phyloP scores from a whole-genome alignment of 176 grass and related monocot genomes.

The Phoenix dactylifera region DNA sequence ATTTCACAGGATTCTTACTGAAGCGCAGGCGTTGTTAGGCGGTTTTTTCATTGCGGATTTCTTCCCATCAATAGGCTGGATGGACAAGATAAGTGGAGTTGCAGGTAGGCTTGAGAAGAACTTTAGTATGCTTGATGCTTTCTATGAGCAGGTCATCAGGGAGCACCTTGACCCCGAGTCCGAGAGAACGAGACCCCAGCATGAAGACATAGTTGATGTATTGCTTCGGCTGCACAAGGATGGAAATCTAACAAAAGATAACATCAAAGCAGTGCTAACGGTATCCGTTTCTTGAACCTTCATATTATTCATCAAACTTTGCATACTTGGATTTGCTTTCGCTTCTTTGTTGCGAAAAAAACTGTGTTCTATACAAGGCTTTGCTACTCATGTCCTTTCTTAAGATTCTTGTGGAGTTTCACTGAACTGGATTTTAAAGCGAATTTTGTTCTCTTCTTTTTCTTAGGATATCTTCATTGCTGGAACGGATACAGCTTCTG shows the following conservation, averaged over 20 bases:
- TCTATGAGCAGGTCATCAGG: not conserved
- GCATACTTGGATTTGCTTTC: too few relatives aligned
- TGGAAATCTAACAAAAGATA: slow-evolving; percentile 6
- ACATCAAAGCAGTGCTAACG: slow-evolving; percentile 17
- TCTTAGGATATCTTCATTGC: slow-evolving; percentile 23
- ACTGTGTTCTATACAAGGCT: too few relatives aligned
- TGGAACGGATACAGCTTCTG: slow-evolving; percentile 21
- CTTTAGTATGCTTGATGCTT: slow-evolving; percentile 1
- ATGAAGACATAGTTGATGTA: slow-evolving; percentile 10
- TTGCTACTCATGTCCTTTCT: too few relatives aligned
- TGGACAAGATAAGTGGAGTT: too few relatives aligned
- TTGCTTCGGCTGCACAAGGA: slow-evolving; percentile 12
- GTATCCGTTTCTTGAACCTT: not conserved
- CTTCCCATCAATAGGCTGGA: too few relatives aligned
- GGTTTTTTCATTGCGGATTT: too few relatives aligned
- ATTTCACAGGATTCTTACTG: too few relatives aligned
- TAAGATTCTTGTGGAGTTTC: too few relatives aligned
- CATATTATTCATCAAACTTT: not conserved
- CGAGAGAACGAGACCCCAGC: not conserved
- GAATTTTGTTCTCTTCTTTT: too few relatives aligned
- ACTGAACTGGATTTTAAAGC: too few relatives aligned
- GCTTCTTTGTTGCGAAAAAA: too few relatives aligned
- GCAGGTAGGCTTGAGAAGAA: slow-evolving; percentile 7
- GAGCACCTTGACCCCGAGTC: not conserved
- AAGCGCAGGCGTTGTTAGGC: too few relatives aligned